Base-by-base conservation (phyloP, 2,329 filamentous ascomycete genomes). In the Beauveria asiatica region DNA sequence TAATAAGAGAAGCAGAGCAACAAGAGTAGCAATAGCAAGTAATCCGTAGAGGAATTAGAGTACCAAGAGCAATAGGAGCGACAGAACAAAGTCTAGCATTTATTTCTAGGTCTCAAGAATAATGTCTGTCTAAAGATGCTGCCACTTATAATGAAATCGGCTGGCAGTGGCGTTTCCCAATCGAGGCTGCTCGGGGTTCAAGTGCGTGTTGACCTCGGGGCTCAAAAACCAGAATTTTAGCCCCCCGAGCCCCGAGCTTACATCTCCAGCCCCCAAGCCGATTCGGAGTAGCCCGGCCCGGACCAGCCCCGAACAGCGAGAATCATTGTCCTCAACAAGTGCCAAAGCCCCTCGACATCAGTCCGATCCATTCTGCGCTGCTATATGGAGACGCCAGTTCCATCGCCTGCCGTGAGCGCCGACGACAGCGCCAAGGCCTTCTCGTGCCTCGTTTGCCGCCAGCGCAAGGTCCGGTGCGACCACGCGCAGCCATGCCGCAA, bases 381-480 rank as follows among this genome's bases (percentile, higher is more conserved):
- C 33, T 11, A 13, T 8, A 50, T 33, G 19, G 45, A 50, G 16
- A 30, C 59, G 23, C 11, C 41, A 21, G 21, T 19, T 19, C 8
- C 10, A 5, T 19, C 37, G 27, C 53, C 54, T 5, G 16, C 10
- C 3, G 1, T 17, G 10, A 19, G 55, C 33, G 44, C 46, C 25
- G 33, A 37, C 19, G 50, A 11, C 0, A 53, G 55, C 11, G n/a
- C 17, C 25, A 52, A 64, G 61, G n/a, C 51, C 48, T 39, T 59
- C 70, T 41, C 65, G n/a, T 76, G 74, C 61, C 62, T 73, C 49
- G 63, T 68, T 2, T 76, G 74, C 61, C 68, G 73, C 44, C 70
- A 71, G 27, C 69, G 74, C 23, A 77, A 77, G 62, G 70, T 77
- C 58, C 77, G 72, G 56, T 80, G 77, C 62, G 72, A 79, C 62